These are phyloP conservation scores for Synchytrium microbalum DNA, from an alignment of 371 early-diverging fungal genomes.

Conservation along the genomic window DNA sequence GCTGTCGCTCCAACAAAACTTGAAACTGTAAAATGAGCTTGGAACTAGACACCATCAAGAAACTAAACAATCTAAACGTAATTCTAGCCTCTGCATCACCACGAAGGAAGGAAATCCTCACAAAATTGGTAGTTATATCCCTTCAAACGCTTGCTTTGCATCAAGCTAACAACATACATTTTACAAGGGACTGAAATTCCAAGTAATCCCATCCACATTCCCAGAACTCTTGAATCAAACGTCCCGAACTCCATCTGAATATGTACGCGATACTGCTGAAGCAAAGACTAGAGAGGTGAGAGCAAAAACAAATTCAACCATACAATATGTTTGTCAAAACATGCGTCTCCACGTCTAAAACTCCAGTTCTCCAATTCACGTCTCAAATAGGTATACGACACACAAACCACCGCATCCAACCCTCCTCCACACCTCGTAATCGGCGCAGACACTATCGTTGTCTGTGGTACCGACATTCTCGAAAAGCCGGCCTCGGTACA, in stretches of 20 bases:
- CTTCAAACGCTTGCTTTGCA: not conserved
- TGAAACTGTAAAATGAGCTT: too few relatives aligned
- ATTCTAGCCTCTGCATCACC: conserved; percentile 77
- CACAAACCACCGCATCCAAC: not conserved
- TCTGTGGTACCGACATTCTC: conserved; percentile 29
- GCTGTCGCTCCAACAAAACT: too few relatives aligned
- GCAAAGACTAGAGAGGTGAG: conserved; percentile 49
- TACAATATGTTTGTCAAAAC: not conserved
- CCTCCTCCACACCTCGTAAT: conserved; percentile 49
- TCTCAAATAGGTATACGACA: not conserved
- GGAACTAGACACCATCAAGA: not conserved
- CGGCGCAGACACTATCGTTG: conserved; percentile 75
- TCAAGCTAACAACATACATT: not conserved
- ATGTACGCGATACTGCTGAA: conserved; percentile 47
- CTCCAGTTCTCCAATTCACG: conserved; percentile 15
- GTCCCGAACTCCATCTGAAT: conserved; percentile 37
- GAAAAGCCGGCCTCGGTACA: conserved; percentile 40
- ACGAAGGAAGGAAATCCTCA: conserved; percentile 67
- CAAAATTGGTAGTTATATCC: conserved; percentile 39
- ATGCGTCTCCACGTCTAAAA: conserved; percentile 15
- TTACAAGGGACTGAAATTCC: conserved; percentile 36
- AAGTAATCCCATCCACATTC: conserved; percentile 54
- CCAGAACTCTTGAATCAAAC: conserved; percentile 38
- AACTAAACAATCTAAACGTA: not conserved
- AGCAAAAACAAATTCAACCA: conserved; percentile 20